Conservation (phyloP, 805 yeast species). For the Saturnispora halmiae region DNA sequence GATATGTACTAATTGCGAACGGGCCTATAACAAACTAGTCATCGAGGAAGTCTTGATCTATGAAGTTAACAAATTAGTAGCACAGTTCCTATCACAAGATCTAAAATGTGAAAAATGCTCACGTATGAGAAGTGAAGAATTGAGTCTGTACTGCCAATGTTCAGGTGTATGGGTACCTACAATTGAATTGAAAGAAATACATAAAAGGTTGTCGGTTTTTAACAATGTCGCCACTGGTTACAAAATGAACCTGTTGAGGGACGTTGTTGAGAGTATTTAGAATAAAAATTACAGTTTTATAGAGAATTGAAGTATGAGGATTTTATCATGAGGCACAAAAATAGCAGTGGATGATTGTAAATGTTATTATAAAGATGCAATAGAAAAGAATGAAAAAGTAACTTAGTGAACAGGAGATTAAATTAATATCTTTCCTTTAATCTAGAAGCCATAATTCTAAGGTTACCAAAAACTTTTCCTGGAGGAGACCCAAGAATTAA, state of each 20-base stretch:
- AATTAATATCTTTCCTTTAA: slow-evolving; percentile 84
- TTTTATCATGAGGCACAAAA: too few species aligned
- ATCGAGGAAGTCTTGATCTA: slow-evolving; percentile 74
- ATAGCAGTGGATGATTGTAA: not conserved
- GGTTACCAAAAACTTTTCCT: slow-evolving; percentile 94
- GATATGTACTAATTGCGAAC: slow-evolving; percentile 60
- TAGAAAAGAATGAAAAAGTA: slow-evolving; percentile 1
- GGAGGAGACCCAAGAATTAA: slow-evolving; percentile 97
- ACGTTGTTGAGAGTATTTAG: slow-evolving; percentile 19
- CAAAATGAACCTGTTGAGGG: slow-evolving; percentile 48
- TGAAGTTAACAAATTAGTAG: slow-evolving; percentile 45
- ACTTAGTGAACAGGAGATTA: not conserved
- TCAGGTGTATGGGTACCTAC: slow-evolving; percentile 80
- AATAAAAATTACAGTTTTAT: not conserved
- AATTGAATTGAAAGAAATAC: slow-evolving; percentile 36
- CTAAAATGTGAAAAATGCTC: slow-evolving; percentile 71
- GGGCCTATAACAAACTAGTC: slow-evolving; percentile 52
- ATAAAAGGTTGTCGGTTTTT: slow-evolving; percentile 39
- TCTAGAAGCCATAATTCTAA: slow-evolving; percentile 94
- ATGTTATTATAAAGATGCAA: not conserved
- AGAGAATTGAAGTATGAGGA: too few species aligned
- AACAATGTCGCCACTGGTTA: slow-evolving; percentile 51
- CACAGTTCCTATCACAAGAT: slow-evolving; percentile 71
- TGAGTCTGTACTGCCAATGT: slow-evolving; percentile 72
- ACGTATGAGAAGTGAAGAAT: slow-evolving; percentile 52